Percentiles rank a stretch among this genome's conserved stretches.
phyloP scores from a whole-genome alignment of 2,329 filamentous ascomycete genomes.

The Phialophora macrospora region DNA sequence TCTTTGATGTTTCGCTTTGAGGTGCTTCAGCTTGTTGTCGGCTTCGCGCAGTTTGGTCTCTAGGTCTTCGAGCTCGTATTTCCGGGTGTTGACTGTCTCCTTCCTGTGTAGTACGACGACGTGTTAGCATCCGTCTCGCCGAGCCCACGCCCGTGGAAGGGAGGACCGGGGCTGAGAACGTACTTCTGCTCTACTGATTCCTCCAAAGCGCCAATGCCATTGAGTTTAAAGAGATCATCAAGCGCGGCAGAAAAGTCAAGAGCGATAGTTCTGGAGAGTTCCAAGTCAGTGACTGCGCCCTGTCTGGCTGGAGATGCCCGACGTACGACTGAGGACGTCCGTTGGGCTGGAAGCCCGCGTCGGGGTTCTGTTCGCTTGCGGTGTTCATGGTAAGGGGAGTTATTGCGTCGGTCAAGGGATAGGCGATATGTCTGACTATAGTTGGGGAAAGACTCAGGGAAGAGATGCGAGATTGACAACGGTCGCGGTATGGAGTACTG shows the following conservation, averaged over 20 bases:
- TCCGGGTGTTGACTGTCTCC: slow-evolving; percentile 73
- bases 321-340: slow-evolving; percentile 79
- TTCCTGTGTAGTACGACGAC: slow-evolving; percentile 62
- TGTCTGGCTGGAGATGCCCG: not conserved
- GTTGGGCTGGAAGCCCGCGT: slow-evolving; percentile 47
- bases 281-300: slow-evolving; percentile 7
- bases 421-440: slow-evolving; percentile 8
- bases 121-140: not conserved
- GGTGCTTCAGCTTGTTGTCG: slow-evolving; percentile 71
- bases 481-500: not conserved
- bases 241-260: slow-evolving; percentile 84
- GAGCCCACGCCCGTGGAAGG: slow-evolving; percentile 40
- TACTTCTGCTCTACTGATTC: slow-evolving; percentile 81
- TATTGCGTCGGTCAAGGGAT: slow-evolving; percentile 2
- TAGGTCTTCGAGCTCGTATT: slow-evolving; percentile 80
- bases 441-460: not conserved
- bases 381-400: slow-evolving; percentile 11
- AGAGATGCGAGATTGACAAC: not conserved
- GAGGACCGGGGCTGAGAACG: not conserved
- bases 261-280: slow-evolving; percentile 72
- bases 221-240: slow-evolving; percentile 87
- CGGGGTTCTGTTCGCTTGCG: slow-evolving; percentile 18
- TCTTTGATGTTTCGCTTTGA: slow-evolving; percentile 35
- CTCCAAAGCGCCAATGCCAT: slow-evolving; percentile 74
- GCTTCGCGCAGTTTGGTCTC: slow-evolving; percentile 83